These are phyloP conservation scores for Furcasterigmium furcatum DNA, from an alignment of 2,329 filamentous ascomycete genomes.

Conservation along the genomic window DNA sequence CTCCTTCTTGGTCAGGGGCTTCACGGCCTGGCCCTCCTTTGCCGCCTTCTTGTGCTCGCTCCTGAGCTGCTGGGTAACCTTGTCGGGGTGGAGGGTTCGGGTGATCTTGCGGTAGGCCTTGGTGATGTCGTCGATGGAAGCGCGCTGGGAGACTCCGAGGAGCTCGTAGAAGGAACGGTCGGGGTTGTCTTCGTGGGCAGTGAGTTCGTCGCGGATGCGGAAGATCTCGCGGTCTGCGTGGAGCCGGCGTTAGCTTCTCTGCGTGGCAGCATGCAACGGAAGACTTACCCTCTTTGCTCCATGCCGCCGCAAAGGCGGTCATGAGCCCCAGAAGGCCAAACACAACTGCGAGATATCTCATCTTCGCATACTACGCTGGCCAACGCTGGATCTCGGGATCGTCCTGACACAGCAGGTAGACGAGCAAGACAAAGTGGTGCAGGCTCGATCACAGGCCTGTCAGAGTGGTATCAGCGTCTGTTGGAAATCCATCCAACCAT, in stretches of 20 bases:
- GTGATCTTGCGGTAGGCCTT: constrained; percentile 92
- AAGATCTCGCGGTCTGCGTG: constrained; percentile 94
- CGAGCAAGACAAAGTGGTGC: not conserved
- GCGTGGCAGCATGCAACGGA: not conserved
- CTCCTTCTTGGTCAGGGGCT: constrained; percentile 70
- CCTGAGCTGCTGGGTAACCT: constrained; percentile 81
- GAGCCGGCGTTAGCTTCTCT: constrained; percentile 4
- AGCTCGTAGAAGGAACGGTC: constrained; percentile 94
- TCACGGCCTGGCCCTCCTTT: constrained; percentile 52
- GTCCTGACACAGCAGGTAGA: not conserved
- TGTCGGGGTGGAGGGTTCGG: constrained; percentile 85
- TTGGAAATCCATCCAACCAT: not conserved
- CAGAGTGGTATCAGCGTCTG: not conserved
- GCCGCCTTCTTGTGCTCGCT: constrained; percentile 60
- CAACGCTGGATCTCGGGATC: too few relatives aligned
- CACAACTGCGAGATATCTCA: constrained; percentile 68
- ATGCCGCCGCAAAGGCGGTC: constrained; percentile 66
- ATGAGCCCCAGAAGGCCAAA: constrained; percentile 68
- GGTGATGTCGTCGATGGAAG: constrained; percentile 83
- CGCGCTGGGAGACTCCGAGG: constrained; percentile 70
- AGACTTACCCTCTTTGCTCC: constrained; percentile 77
- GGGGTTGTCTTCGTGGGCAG: constrained; percentile 63
- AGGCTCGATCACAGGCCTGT: not conserved
- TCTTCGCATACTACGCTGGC: constrained; percentile 43
- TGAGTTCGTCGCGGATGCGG: constrained; percentile 84